A percentile compares a stretch with the other conserved stretches of the same genome.
phyloP scores from a whole-genome alignment of 164 flowering plant species.

The Magnolia kwangsiensis region DNA sequence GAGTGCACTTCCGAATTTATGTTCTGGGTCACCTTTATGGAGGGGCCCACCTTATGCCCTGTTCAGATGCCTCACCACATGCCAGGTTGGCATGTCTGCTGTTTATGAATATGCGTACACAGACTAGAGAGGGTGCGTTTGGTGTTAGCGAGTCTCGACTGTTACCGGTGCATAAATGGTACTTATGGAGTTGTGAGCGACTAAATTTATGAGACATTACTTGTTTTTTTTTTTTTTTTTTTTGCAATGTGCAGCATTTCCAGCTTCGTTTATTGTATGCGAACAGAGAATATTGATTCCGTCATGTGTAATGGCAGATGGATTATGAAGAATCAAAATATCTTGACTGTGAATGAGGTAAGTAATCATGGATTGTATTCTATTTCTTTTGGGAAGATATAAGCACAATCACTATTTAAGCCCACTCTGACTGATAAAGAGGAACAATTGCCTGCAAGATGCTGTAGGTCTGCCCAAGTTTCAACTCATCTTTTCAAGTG shows the following conservation, averaged over 20 bases:
- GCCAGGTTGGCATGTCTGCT: too few relatives aligned
- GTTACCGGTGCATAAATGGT: background rate
- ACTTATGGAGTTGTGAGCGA: background rate
- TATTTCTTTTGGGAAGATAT: background rate
- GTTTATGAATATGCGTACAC: background rate
- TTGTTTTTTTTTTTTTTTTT: conserved; percentile 1
- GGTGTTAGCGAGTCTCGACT: background rate
- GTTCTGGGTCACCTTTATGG: too few relatives aligned
- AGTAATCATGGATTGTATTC: background rate
- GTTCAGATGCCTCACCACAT: too few relatives aligned
- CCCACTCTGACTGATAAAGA: background rate
- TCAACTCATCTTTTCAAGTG: too few relatives aligned
- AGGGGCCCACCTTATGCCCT: too few relatives aligned
- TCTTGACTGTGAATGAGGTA: conserved; percentile 77
- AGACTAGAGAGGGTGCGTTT: background rate
- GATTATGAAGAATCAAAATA: conserved; percentile 75
- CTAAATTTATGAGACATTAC: background rate
- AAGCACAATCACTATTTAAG: background rate
- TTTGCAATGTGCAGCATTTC: conserved; percentile 53
- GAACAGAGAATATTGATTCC: conserved; percentile 77
- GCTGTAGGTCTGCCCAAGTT: background rate
- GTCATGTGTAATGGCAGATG: conserved; percentile 90
- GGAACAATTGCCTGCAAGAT: background rate
- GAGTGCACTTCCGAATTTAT: too few relatives aligned
- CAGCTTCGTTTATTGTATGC: conserved; percentile 79